Base-by-base conservation (phyloP, 2,329 filamentous ascomycete genomes). In the Eurotiales sp. region DNA sequence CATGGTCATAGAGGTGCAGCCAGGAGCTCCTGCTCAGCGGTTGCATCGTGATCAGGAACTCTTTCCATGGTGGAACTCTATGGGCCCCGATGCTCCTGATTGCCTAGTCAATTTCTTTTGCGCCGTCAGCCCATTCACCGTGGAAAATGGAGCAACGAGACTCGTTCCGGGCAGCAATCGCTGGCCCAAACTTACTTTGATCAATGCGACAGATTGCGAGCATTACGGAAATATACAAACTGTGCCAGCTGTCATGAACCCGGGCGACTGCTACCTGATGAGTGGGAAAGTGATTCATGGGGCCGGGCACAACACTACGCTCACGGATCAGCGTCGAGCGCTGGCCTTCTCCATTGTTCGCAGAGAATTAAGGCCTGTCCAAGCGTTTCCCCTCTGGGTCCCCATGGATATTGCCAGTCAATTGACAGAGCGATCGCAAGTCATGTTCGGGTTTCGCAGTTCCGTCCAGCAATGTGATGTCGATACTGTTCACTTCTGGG, bases 141-240 rank as follows among this genome's bases (percentile, higher is more conserved):
- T 50, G 2, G 56, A 53, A 8, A 55, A 55, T 29, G 56, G 55
- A 22, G 55, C 55, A 1, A 58, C 55, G 10, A 36, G 56, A 2
- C 30, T 55, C 21, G 52, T 58, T 36, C 56, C 55, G 11, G 53
- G 55, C 1, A 50, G 43, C 30, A 19, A 58, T 41, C 42, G 36
- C 11, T 58, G 56, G 56, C 21, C 27, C 7, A 27, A 43, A 4
- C 11, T 27, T n/a, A 21, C 40, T 3, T 21, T 14, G 12, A 45
- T 36, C 21, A 22, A 37, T 17, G 17, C 22, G 8, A 12, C 3
- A 2, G 22, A 51, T 36, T 23, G 8, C 30, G 14, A 32, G 25
- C 27, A 34, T 17, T 21, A 21, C 19, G n/a, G n/a, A 10, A 25
- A 22, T 11, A 30, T 32, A 19, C n/a, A 46, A 36, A 42, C 52